Conservation (phyloP, 768 basidiomycete genomes). For the Suillus placidus region DNA sequence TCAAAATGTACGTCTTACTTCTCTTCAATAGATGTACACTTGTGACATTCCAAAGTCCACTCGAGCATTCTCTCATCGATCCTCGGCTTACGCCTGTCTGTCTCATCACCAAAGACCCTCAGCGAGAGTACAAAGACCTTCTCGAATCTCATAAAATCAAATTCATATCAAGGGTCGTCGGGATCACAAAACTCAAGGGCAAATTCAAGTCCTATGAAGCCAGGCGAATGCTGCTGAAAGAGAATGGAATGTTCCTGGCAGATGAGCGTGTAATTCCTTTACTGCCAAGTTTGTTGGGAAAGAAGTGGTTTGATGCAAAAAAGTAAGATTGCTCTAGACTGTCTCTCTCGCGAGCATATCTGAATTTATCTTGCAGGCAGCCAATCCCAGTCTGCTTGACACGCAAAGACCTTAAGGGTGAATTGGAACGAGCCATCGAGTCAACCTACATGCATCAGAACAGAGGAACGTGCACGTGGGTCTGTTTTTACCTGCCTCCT, state of each 20-base stretch:
- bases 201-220: constrained; percentile 89
- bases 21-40: constrained; percentile 11
- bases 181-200: constrained; percentile 88
- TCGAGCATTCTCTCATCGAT: constrained; percentile 82
- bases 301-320: constrained; percentile 92
- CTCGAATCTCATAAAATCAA: constrained; percentile 76
- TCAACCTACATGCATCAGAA: constrained; percentile 98
- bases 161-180: constrained; percentile 91
- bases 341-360: constrained; percentile 5
- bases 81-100: constrained; percentile 82
- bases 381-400: constrained; percentile 93
- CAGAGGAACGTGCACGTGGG: constrained; percentile 89
- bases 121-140: constrained; percentile 94
- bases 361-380: constrained; percentile 55
- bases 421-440: constrained; percentile 89
- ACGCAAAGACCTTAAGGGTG: constrained; percentile 87
- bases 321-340: constrained; percentile 60
- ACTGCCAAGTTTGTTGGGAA: constrained; percentile 84
- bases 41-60: constrained; percentile 49
- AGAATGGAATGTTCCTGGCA: constrained; percentile 91
- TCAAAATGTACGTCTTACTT: constrained; percentile 68
- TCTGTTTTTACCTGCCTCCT: constrained; percentile 17
- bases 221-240: constrained; percentile 79
- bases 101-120: constrained; percentile 94
- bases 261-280: constrained; percentile 90